Evolutionary conservation across 2,329 filamentous ascomycete species (phyloP).

Genomic region (Emergomyces africanus): DNA sequence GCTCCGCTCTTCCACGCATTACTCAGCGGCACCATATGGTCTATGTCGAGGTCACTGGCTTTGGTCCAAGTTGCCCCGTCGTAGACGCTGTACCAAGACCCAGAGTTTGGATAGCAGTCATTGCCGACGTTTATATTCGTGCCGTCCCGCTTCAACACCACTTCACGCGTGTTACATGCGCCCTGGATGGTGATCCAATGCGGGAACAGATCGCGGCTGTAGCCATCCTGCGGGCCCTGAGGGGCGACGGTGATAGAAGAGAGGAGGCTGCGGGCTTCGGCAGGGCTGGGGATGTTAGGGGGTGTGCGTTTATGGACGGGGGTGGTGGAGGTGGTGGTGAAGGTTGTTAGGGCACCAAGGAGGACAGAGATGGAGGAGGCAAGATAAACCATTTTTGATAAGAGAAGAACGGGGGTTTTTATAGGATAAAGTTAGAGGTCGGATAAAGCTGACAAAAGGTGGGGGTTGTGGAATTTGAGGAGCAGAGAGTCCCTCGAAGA

Average conservation of each 20-base stretch:
- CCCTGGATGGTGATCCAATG: conserved; percentile 56
- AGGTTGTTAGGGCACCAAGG: conserved; percentile 10
- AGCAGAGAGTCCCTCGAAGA: background rate
- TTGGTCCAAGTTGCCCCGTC: conserved; percentile 59
- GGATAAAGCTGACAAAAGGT: conserved; percentile 8
- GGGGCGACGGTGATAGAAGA: conserved; percentile 45
- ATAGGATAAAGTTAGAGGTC: no score
- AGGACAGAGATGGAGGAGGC: conserved; percentile 8
- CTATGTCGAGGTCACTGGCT: conserved; percentile 63
- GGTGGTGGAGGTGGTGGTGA: conserved; percentile 11
- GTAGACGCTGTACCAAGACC: conserved; percentile 59
- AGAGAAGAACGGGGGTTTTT: background rate
- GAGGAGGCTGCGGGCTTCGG: conserved; percentile 47
- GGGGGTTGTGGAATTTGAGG: background rate
- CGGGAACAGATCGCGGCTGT: conserved; percentile 56
- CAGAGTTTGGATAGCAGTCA: conserved; percentile 51
- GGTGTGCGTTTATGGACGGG: conserved; percentile 24
- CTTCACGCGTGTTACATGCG: conserved; percentile 59
- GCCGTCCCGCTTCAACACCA: conserved; percentile 62
- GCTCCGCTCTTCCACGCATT: conserved; percentile 76
- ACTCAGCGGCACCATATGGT: conserved; percentile 69
- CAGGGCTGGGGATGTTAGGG: conserved; percentile 50
- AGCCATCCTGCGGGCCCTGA: conserved; percentile 42
- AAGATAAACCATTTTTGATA: background rate
- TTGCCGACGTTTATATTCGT: conserved; percentile 45